A percentile compares a stretch with the other conserved stretches of the same genome.
These are phyloP conservation scores for Persicaria maculosa DNA, from an alignment of 148 eudicot species.

Conservation along the genomic window DNA sequence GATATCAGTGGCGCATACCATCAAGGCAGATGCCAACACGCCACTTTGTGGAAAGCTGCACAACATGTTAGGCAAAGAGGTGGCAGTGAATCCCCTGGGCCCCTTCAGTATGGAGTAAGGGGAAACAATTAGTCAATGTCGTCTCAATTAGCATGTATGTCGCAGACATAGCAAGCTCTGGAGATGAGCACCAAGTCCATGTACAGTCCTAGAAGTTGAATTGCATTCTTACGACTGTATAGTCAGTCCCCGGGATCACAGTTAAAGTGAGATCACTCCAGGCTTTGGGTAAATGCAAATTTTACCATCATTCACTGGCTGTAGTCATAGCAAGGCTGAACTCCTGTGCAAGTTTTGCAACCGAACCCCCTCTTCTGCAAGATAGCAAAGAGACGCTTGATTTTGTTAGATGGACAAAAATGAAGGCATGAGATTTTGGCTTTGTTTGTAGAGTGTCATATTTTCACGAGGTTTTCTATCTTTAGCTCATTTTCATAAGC, in stretches of 20 bases:
- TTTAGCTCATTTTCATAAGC: not conserved
- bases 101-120: not conserved
- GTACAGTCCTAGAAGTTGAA: too few species aligned
- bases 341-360: slow-evolving; percentile 81
- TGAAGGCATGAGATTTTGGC: not conserved
- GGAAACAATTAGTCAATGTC: not conserved
- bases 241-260: not conserved
- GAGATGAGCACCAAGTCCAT: not conserved
- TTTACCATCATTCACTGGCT: slow-evolving; percentile 19
- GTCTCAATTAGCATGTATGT: not conserved
- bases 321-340: slow-evolving; percentile 54
- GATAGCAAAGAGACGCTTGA: not conserved
- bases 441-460: not conserved
- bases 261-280: not conserved
- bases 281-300: not conserved
- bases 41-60: too few species aligned
- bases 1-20: too few species aligned
- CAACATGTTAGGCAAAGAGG: too few species aligned
- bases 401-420: not conserved
- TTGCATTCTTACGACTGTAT: not conserved
- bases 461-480: too few species aligned
- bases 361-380: slow-evolving; percentile 77
- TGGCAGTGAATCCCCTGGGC: not conserved
- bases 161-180: not conserved
- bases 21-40: too few species aligned